These are phyloP conservation scores for Pythium phragmitis DNA, from an alignment of 352 stramenopile species.

Conservation along the genomic window DNA sequence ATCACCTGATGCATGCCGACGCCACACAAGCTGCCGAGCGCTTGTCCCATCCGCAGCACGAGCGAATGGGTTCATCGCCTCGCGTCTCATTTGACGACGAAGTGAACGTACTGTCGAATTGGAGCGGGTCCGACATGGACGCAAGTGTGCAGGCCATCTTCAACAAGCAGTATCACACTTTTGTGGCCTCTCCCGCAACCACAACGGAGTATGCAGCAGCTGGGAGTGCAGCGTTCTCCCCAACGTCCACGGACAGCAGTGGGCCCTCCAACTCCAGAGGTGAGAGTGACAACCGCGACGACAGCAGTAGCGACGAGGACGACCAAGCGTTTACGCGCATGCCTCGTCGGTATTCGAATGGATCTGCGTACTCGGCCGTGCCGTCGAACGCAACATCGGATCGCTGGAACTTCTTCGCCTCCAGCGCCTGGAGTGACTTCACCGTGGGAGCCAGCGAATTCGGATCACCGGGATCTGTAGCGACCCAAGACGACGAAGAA, in stretches of 20 bases:
- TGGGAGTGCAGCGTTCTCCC: constrained; percentile 1
- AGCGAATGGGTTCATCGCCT: background rate
- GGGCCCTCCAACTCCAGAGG: background rate
- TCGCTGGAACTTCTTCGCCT: constrained; percentile 5
- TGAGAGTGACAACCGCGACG: background rate
- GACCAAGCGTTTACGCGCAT: constrained; percentile 1
- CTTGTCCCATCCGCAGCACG: background rate
- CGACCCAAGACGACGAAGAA: constrained; percentile 11
- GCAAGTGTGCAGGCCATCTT: constrained; percentile 19
- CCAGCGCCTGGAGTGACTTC: constrained; percentile 14
- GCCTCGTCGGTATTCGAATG: constrained; percentile 16
- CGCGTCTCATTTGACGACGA: constrained; percentile 21
- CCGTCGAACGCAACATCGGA: constrained; percentile 9
- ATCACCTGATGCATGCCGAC: background rate
- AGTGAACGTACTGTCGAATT: constrained; percentile 15
- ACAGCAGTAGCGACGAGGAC: constrained; percentile 4
- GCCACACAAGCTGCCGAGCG: background rate
- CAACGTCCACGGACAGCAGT: background rate
- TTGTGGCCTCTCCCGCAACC: background rate
- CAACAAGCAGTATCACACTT: constrained; percentile 6
- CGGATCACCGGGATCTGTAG: constrained; percentile 3
- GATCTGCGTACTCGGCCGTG: constrained; percentile 20
- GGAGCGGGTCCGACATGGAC: constrained; percentile 11
- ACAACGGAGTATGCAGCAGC: background rate
- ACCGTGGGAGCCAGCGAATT: background rate